Percentiles rank a stretch among this genome's conserved stretches.
Evolutionary conservation across 345 rosid genomes (phyloP).

Genomic region (Cardamine chenopodiifolia): DNA sequence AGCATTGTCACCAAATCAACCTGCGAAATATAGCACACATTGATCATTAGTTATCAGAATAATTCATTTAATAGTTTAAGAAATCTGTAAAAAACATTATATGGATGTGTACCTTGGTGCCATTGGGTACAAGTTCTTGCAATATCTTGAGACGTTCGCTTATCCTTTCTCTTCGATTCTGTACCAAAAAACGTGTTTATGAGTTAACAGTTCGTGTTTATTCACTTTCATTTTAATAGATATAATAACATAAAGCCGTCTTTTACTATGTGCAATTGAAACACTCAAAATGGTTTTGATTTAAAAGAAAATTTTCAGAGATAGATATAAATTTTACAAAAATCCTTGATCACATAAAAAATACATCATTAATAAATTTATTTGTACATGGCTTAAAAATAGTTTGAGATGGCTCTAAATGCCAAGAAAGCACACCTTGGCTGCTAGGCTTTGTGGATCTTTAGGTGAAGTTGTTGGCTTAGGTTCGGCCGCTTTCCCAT

Average conservation of each 20-base stretch:
- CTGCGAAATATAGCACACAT: conserved; percentile 33
- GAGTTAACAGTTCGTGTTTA: not conserved
- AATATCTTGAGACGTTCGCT: conserved; percentile 79
- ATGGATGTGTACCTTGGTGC: conserved; percentile 60
- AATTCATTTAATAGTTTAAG: not conserved
- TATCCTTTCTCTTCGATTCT: conserved; percentile 87
- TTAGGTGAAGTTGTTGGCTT: conserved; percentile 58
- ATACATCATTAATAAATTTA: not conserved
- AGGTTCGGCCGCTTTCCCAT: conserved; percentile 52
- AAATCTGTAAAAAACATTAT: not conserved
- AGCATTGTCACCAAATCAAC: conserved; percentile 94
- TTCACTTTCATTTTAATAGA: not conserved
- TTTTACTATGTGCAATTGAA: not conserved
- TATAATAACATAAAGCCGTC: not conserved
- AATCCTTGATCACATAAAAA: not conserved
- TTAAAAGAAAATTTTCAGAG: too few species aligned
- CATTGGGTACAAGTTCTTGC: conserved; percentile 89
- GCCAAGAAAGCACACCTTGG: conserved; percentile 61
- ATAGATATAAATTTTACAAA: too few species aligned
- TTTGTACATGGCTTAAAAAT: not conserved
- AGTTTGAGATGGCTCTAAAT: not conserved
- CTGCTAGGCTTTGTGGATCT: conserved; percentile 93
- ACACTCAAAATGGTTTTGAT: not conserved
- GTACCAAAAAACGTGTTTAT: conserved; percentile 22
- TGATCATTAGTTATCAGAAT: not conserved